Evolutionary conservation across 2,329 filamentous ascomycete genomes (phyloP), one percentile per base, ranked within the genome.

Genomic region (Fusarium vanettenii): DNA sequence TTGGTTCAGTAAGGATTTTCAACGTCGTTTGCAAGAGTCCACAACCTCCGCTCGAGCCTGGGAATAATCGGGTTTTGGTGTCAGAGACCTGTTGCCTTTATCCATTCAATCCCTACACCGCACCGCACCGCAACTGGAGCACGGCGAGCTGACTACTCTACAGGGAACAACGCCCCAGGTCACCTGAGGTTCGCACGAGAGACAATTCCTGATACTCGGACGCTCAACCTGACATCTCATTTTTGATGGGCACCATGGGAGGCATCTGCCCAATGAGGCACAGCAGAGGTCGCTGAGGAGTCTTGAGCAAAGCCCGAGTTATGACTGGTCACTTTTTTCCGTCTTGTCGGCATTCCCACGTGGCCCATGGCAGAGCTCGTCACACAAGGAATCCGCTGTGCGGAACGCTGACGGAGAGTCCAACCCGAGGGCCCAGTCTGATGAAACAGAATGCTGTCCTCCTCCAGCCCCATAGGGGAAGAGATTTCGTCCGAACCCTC

Each of bases 311-410:
- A 37, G 45, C 31, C 33, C 41, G 29, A 55, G 20, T 61, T 65
- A 61, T 78, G 72, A 77, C 77, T 78, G 69, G 71, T 78, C 77
- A 74, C 59, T 64, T 78, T 73, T 71, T 68, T 55, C 66, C 55
- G 55, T 64, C 69, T 43, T 71, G 73, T 73, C 70, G 66, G 61
- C 70, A 70, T 70, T 79, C 67, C 77, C 77, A 79, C 77, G 77
- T 79, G 77, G 75, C 72, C 60, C 65, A 79, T 70, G 50, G 67
- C 64, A 71, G 66, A 74, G 67, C 67, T 71, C 67, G 72, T 67
- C 50, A 61, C 64, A 41, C 62, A 61, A 66, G 48, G 65, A 72
- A 67, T 69, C 65, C 64, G 71, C 63, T 69, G 55, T 72, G 64
- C 69, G 67, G 75, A 78, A 77, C 67, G 59, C 62, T 69, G 56